These are phyloP conservation scores for Rhynchospora breviuscula DNA, from an alignment of 176 grass and related monocot genomes.

Conservation along the genomic window DNA sequence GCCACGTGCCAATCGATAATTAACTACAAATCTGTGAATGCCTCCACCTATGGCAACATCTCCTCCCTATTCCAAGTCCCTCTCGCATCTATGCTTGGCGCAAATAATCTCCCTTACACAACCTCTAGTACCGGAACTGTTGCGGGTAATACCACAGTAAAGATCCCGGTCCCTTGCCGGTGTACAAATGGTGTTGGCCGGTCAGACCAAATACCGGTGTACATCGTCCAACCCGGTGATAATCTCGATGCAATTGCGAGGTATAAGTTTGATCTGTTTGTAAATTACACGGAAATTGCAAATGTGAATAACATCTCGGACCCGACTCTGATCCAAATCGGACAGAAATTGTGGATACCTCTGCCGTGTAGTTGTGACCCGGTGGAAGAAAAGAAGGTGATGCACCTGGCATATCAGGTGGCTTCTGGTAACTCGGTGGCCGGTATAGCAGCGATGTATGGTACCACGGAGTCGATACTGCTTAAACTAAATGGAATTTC, in stretches of 20 bases:
- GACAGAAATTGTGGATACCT: slow-evolving; percentile 56
- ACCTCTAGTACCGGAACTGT: not conserved
- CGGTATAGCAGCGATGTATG: slow-evolving; percentile 45
- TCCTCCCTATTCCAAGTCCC: slow-evolving; percentile 42
- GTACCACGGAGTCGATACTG: slow-evolving; percentile 35
- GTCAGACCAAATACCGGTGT: slow-evolving; percentile 35
- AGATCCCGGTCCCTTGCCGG: slow-evolving; percentile 48
- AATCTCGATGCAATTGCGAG: slow-evolving; percentile 44
- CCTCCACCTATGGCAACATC: slow-evolving; percentile 53
- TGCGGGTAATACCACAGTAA: not conserved
- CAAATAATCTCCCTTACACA: slow-evolving; percentile 3
- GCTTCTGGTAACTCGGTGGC: not conserved
- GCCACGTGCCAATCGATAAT: slow-evolving; percentile 44
- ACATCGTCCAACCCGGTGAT: slow-evolving; percentile 43
- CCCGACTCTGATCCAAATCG: not conserved
- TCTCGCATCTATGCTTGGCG: slow-evolving; percentile 38
- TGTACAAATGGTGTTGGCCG: slow-evolving; percentile 33
- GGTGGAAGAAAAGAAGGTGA: slow-evolving; percentile 30
- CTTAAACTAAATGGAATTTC: slow-evolving; percentile 37
- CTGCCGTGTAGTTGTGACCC: slow-evolving; percentile 81
- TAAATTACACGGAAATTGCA: slow-evolving; percentile 60
- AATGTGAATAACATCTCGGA: slow-evolving; percentile 37
- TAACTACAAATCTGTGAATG: slow-evolving; percentile 39
- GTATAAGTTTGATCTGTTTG: slow-evolving; percentile 30
- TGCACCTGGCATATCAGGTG: slow-evolving; percentile 59